These are phyloP conservation scores for Aschersonia sp. DNA, from an alignment of 2,329 filamentous ascomycete species.

Conservation along the genomic window DNA sequence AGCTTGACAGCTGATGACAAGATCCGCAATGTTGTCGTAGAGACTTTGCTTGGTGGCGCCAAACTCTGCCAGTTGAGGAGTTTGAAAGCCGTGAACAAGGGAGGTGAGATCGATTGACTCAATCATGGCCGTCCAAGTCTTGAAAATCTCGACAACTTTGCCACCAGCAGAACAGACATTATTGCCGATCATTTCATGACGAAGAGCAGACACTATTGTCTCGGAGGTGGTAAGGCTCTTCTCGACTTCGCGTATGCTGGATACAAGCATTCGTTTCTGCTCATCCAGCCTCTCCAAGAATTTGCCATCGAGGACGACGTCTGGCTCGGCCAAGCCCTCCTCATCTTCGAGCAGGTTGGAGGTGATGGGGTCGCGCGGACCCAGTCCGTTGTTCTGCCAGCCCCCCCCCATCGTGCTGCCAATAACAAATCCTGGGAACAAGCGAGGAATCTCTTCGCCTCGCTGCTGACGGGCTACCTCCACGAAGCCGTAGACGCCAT, in stretches of 20 bases:
- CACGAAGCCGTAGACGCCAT: slow-evolving; percentile 91
- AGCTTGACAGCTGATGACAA: slow-evolving; percentile 75
- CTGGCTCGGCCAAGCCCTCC: slow-evolving; percentile 58
- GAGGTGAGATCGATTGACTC: slow-evolving; percentile 84
- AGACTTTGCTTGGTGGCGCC: slow-evolving; percentile 81
- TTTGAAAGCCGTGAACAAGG: slow-evolving; percentile 64
- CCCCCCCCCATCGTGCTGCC: slow-evolving; percentile 73
- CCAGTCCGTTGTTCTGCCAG: slow-evolving; percentile 64
- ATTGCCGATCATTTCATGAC: slow-evolving; percentile 70
- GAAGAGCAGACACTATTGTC: slow-evolving; percentile 65
- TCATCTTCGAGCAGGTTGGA: slow-evolving; percentile 81
- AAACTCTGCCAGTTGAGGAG: slow-evolving; percentile 77
- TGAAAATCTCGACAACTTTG: slow-evolving; percentile 76
- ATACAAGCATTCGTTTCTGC: slow-evolving; percentile 70
- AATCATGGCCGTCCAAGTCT: slow-evolving; percentile 76
- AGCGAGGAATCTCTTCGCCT: slow-evolving; percentile 82
- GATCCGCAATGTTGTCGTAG: slow-evolving; percentile 85
- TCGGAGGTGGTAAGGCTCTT: slow-evolving; percentile 66
- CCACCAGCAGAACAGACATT: slow-evolving; percentile 65
- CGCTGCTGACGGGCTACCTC: slow-evolving; percentile 88
- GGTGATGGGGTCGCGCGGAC: slow-evolving; percentile 54
- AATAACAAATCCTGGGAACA: slow-evolving; percentile 85
- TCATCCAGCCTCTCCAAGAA: slow-evolving; percentile 77
- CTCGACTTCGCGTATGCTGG: slow-evolving; percentile 74
- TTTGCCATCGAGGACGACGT: slow-evolving; percentile 57